Evolutionary conservation across 768 basidiomycete genomes (phyloP).

Genomic region (Tricholoma saponaceum): DNA sequence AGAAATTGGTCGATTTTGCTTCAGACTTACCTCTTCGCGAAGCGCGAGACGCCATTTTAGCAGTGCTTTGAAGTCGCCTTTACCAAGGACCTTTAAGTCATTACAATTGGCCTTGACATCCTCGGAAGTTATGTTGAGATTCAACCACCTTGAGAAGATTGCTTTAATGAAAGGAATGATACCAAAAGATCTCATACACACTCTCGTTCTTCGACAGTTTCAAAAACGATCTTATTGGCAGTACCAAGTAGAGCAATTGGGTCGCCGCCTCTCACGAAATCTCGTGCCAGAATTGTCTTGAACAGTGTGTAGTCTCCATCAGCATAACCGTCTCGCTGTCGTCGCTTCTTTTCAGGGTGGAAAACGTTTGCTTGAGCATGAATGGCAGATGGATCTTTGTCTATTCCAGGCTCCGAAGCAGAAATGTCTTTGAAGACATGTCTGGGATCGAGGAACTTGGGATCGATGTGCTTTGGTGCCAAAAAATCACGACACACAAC

Average conservation of each 20-base stretch:
- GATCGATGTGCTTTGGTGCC: constrained; percentile 93
- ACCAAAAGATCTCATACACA: constrained; percentile 27
- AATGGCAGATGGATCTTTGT: constrained; percentile 53
- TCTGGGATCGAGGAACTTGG: constrained; percentile 95
- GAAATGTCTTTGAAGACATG: constrained; percentile 95
- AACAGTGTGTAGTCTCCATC: constrained; percentile 93
- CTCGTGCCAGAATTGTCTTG: constrained; percentile 61
- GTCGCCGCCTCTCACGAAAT: constrained; percentile 69
- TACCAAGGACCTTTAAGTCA: constrained; percentile 95
- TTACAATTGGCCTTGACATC: constrained; percentile 83
- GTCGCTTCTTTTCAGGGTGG: constrained; percentile 93
- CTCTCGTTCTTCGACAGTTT: constrained; percentile 82
- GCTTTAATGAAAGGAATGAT: constrained; percentile 1
- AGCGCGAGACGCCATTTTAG: constrained; percentile 88
- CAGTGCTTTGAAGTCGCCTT: constrained; percentile 92
- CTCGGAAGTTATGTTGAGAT: constrained; percentile 62
- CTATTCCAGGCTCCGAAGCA: constrained; percentile 38
- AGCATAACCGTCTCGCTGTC: constrained; percentile 90
- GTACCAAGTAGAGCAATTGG: constrained; percentile 77
- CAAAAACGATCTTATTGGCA: constrained; percentile 74
- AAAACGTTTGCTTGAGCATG: constrained; percentile 89
- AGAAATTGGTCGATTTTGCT: background rate
- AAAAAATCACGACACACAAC: constrained; percentile 95
- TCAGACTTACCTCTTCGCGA: constrained; percentile 74
- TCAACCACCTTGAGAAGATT: constrained; percentile 58